phyloP scores from a whole-genome alignment of 1,284 basidiomycete species.

The Vanrija pseudolonga region DNA sequence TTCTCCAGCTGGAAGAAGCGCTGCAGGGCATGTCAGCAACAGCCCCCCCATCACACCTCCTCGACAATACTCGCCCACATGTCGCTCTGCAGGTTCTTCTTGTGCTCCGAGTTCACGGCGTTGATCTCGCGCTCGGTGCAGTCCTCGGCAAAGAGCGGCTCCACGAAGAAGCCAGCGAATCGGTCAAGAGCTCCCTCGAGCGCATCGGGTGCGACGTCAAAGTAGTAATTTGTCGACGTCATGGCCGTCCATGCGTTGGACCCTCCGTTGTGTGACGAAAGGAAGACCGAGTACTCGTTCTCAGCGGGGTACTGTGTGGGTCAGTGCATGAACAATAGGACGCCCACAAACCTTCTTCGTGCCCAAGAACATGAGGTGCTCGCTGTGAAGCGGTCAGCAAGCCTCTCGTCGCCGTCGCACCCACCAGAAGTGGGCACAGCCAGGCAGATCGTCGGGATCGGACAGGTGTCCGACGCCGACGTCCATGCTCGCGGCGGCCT shows the following conservation, averaged over 20 bases:
- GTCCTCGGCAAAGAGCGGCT: constrained; percentile 78
- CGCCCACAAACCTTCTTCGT: constrained; percentile 47
- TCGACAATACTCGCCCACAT: constrained; percentile 58
- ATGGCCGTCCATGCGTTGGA: constrained; percentile 95
- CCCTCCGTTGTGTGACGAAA: constrained; percentile 83
- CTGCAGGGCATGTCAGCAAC: constrained; percentile 58
- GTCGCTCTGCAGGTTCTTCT: constrained; percentile 95
- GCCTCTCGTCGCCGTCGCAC: neutral
- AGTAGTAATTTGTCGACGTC: constrained; percentile 79
- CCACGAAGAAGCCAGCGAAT: constrained; percentile 92
- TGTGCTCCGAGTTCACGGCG: constrained; percentile 97
- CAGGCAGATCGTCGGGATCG: constrained; percentile 71
- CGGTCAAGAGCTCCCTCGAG: constrained; percentile 81
- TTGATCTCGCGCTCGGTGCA: constrained; percentile 93
- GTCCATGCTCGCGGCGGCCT: constrained; percentile 90
- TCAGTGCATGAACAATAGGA: constrained; percentile 6
- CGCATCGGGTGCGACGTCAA: constrained; percentile 83
- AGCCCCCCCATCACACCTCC: too few species aligned
- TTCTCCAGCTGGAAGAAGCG: constrained; percentile 97
- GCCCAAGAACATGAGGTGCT: constrained; percentile 88
- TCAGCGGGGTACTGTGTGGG: constrained; percentile 77
- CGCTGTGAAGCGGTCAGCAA: constrained; percentile 61
- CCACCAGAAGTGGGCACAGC: constrained; percentile 50
- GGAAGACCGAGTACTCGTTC: constrained; percentile 88
- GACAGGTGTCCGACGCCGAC: constrained; percentile 91